phyloP scores from a whole-genome alignment of 441 rosid species.

The Codiaeum variegatum region DNA sequence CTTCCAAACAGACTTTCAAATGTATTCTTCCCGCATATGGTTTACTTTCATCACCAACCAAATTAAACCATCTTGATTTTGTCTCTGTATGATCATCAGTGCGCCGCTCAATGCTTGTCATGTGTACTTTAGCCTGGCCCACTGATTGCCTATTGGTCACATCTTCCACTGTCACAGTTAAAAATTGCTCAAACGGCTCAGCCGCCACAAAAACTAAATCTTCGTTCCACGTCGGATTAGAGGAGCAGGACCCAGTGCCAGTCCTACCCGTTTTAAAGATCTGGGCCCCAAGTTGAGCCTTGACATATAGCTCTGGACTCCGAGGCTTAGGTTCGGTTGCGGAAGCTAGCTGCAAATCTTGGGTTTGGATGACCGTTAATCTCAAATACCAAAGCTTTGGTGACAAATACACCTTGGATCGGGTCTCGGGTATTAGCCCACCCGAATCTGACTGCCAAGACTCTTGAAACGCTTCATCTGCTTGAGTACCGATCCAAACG shows the following conservation, averaged over 20 bases:
- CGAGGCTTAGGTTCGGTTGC: slow-evolving; percentile 34
- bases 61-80: slow-evolving; percentile 67
- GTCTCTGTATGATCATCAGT: slow-evolving; percentile 32
- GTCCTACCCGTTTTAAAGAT: slow-evolving; percentile 49
- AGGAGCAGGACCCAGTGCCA: slow-evolving; percentile 27
- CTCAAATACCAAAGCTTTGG: slow-evolving; percentile 58
- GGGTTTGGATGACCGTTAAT: slow-evolving; percentile 51
- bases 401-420: slow-evolving; percentile 50
- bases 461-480: slow-evolving; percentile 44
- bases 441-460: slow-evolving; percentile 71
- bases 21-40: slow-evolving; percentile 42
- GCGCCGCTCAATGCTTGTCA: slow-evolving; percentile 34
- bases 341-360: slow-evolving; percentile 59
- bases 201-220: slow-evolving; percentile 63
- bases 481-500: slow-evolving; percentile 53
- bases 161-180: slow-evolving; percentile 33
- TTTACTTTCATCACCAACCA: slow-evolving; percentile 20
- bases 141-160: slow-evolving; percentile 26
- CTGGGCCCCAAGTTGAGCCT: slow-evolving; percentile 38
- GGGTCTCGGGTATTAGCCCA: slow-evolving; percentile 32
- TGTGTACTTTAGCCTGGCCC: slow-evolving; percentile 32
- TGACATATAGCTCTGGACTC: slow-evolving; percentile 34
- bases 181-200: slow-evolving; percentile 42
- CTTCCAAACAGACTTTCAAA: slow-evolving; percentile 38
- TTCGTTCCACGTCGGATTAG: slow-evolving; percentile 55